Base-by-base conservation (phyloP, 2,329 filamentous ascomycete species). In the Colletotrichum chlorophyti region DNA sequence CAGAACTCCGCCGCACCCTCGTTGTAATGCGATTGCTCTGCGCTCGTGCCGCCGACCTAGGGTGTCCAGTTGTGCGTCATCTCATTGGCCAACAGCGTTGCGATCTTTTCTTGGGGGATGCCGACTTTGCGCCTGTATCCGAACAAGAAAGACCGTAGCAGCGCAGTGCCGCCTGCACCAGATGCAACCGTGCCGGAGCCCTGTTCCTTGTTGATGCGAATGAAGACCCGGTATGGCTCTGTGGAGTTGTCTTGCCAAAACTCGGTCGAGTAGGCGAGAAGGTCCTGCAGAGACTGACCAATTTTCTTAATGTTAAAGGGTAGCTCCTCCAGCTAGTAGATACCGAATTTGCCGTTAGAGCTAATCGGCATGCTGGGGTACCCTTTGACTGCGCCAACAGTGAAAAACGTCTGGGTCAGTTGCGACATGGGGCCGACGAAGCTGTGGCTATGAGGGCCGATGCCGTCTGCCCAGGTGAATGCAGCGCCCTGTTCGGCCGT, bases 1-100 rank as follows among this genome's bases (percentile, higher is more conserved):
- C 51, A 54, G 51, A 40, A 54, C 51, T 54, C 51, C 1, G 51
- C 51, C 8, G 24, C 41, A 10, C 51, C 51, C 19, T 54, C 42
- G 15, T 54, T 54, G 12, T 54, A 54, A 5, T 43, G 51, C 23
- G 51, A 54, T 12, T 41, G 26, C 35, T 54, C 51, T 3, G 51
- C 42, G n/a, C 26, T 32, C 7, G 41, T 54, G 1, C 42, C 51
- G 26, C n/a, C 27, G 1, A 14, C n/a, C 51, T 43, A 54, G 0
- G 42, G 34, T 0, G 51, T 54, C 51, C 51, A 54, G 10, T 34
- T 41, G n/a, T 54, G 51, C 6, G 42, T 41, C 42, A 48, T 48
- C 42, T 54, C 51, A 15, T 54, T 42, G 6, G 51, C 51, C 1
- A 48, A 19, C 7, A 48, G 43, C 6, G 51, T 48, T 6, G 9